Evolutionary conservation across 2,329 filamentous ascomycete genomes (phyloP), one percentile per base, ranked within the genome.

Genomic region (Sclerotinia nivalis): DNA sequence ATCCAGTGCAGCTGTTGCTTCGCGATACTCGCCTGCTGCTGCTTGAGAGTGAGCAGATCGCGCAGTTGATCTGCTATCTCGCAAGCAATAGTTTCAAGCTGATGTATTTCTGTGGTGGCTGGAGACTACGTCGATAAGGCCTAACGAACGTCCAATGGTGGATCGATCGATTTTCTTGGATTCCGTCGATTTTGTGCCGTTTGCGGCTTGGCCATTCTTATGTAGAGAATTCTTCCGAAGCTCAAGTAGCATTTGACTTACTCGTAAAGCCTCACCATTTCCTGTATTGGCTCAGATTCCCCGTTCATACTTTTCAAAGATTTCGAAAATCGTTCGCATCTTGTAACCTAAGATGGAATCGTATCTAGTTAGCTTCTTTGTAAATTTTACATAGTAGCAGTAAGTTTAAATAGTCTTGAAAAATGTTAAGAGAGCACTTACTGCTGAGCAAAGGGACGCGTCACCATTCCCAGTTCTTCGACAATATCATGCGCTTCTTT

Each of bases 391-490:
- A n/a, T n/a, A n/a, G n/a, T n/a, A n/a, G n/a, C n/a, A n/a, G n/a
- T n/a, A n/a, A n/a, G n/a, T n/a, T n/a, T n/a, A n/a, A n/a, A n/a
- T n/a, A n/a, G 4, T 22, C 4, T 25, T 9, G 22, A 18, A 43
- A 18, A 12, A 6, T 13, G 25, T 3, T 0, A n/a, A n/a, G 5
- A 4, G 5, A 28, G 1, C 10, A 52, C 66, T 60, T 28, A 60
- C 66, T 76, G 82, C 28, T 78, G 75, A 4, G 72, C 74, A 20
- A 75, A 76, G 7, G 84, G 77, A 1, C 78, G 74, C 0, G 81
- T 71, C 80, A 84, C 83, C 49, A 84, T 84, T 1, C 80, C 78
- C 0, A 84, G 75, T 70, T 85, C 83, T 10, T 84, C 82, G 1
- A 81, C 72, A 25, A 84, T 82, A 40, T 84, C 82, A 40, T 83